A percentile compares a stretch with the other conserved stretches of the same genome.
Evolutionary conservation across 2,329 filamentous ascomycete genomes (phyloP).

Genomic region (Paradendryphiella salina): DNA sequence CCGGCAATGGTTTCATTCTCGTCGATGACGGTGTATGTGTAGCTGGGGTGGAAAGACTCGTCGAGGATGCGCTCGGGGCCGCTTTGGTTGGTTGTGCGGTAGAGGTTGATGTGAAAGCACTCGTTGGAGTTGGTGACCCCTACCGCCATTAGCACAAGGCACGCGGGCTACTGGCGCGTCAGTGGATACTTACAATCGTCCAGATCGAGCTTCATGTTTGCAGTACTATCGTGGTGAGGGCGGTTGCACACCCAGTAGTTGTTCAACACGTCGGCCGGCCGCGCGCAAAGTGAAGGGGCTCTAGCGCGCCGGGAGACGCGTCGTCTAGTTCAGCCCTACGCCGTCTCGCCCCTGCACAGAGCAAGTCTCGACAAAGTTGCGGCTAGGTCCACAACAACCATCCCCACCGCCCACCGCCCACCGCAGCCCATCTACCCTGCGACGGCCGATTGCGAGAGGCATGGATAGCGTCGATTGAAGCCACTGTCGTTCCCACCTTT

Average conservation of each 20-base stretch:
- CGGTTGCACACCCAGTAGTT: background rate
- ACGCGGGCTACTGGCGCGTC: background rate
- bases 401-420: conserved; percentile 5
- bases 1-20: conserved; percentile 92
- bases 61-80: conserved; percentile 51
- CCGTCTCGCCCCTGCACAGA: conserved; percentile 12
- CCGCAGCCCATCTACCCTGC: conserved; percentile 2
- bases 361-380: conserved; percentile 19
- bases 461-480: conserved; percentile 26
- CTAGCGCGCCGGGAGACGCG: conserved; percentile 30
- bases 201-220: conserved; percentile 32
- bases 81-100: conserved; percentile 30
- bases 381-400: conserved; percentile 9
- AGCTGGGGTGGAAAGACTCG: conserved; percentile 77
- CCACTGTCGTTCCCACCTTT: conserved; percentile 16
- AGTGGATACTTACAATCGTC: conserved; percentile 37
- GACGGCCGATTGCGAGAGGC: conserved; percentile 10
- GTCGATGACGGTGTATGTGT: conserved; percentile 90
- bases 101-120: conserved; percentile 45
- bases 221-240: background rate
- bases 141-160: conserved; percentile 13
- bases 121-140: conserved; percentile 45
- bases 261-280: background rate
- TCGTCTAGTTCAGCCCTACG: conserved; percentile 32
- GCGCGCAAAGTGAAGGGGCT: conserved; percentile 21